A percentile compares a stretch with the other conserved stretches of the same genome.
phyloP scores from a whole-genome alignment of 192 early-diverging fungal species.

The Funneliformis mosseae region DNA sequence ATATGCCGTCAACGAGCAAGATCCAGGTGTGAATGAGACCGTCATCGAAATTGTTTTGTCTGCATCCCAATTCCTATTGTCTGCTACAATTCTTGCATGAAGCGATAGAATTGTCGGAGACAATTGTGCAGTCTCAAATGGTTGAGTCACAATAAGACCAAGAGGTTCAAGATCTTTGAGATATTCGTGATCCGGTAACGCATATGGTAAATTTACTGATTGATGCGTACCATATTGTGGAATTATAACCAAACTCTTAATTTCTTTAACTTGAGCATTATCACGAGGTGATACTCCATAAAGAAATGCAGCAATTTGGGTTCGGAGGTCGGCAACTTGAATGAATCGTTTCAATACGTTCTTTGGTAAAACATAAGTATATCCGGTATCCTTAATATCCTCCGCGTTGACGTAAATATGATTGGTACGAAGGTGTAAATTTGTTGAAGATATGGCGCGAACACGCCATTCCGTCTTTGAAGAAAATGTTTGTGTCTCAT shows the following conservation, averaged over 20 bases:
- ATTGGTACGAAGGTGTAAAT: constrained; percentile 91
- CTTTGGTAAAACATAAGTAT: constrained; percentile 97
- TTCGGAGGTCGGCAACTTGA: constrained; percentile 89
- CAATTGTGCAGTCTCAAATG: constrained; percentile 86
- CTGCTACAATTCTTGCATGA: constrained; percentile 88
- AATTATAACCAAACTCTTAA: constrained; percentile 90
- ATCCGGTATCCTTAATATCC: constrained; percentile 92
- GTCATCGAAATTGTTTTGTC: constrained; percentile 92
- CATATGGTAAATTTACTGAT: constrained; percentile 88
- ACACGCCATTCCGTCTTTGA: constrained; percentile 99
- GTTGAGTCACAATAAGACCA: constrained; percentile 98
- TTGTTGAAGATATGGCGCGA: constrained; percentile 96
- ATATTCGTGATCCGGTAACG: constrained; percentile 89
- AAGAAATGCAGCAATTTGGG: constrained; percentile 94
- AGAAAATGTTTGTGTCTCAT: constrained; percentile 95
- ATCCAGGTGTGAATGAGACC: constrained; percentile 97
- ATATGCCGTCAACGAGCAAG: constrained; percentile 93
- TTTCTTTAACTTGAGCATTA: constrained; percentile 94
- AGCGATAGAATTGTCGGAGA: constrained; percentile 89
- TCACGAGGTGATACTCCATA: constrained; percentile 91
- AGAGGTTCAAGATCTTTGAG: constrained; percentile 92
- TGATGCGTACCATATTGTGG: constrained; percentile 98
- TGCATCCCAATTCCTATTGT: constrained; percentile 91
- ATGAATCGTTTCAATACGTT: constrained; percentile 98
- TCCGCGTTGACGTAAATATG: constrained; percentile 97